Evolutionary conservation across 2,329 filamentous ascomycete species (phyloP).

Genomic region (Gremmenia infestans): DNA sequence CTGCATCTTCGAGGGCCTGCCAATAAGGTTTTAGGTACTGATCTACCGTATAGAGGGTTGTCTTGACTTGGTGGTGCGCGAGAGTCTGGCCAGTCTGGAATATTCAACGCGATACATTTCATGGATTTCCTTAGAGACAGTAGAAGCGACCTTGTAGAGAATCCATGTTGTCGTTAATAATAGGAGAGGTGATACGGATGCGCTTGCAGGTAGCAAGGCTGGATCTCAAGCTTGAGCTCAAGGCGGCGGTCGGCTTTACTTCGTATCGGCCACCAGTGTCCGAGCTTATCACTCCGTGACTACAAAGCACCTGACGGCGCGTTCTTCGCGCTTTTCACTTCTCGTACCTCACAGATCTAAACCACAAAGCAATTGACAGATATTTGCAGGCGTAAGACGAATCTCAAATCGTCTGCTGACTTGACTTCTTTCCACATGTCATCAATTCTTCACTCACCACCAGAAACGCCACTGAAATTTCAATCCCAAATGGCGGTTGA

Average conservation of each 20-base stretch:
- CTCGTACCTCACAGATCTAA: not conserved
- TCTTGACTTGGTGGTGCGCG: constrained; percentile 3
- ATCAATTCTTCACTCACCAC: constrained; percentile 4
- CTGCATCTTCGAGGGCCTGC: constrained; percentile 45
- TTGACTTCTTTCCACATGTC: constrained; percentile 11
- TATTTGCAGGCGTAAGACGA: not conserved
- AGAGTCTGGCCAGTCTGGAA: constrained; percentile 3
- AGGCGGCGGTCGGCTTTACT: not conserved
- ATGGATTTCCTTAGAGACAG: not conserved
- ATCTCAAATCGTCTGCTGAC: not conserved
- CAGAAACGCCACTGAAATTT: constrained; percentile 11
- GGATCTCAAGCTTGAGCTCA: constrained; percentile 6
- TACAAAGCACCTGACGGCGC: not conserved
- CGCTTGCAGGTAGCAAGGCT: constrained; percentile 4
- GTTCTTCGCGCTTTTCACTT: not conserved
- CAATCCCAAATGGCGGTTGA: constrained; percentile 10
- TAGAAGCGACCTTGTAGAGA: constrained; percentile 5
- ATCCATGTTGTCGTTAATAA: constrained; percentile 2
- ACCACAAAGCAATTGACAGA: not conserved
- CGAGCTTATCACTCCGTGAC: constrained; percentile 9
- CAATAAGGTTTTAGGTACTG: constrained; percentile 5
- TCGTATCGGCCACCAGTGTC: not conserved
- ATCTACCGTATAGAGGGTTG: constrained; percentile 4
- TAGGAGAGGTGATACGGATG: not conserved
- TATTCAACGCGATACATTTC: constrained; percentile 15